Percentiles rank a stretch among this genome's conserved stretches.
These are phyloP conservation scores for Tolypocladium tropicale DNA, from an alignment of 2,329 filamentous ascomycete genomes.

Conservation along the genomic window DNA sequence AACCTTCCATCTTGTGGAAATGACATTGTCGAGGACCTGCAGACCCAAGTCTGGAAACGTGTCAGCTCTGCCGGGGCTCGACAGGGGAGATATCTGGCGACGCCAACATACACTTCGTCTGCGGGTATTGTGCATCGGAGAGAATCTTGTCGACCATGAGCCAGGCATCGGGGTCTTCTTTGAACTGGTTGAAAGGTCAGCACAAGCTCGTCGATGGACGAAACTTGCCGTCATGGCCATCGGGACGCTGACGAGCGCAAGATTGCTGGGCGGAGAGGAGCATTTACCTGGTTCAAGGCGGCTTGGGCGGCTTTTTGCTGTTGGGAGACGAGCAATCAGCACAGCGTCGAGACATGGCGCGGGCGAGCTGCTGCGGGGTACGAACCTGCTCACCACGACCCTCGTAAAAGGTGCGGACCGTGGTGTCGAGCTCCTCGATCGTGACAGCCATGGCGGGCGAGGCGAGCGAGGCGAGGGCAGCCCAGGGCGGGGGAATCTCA, in stretches of 20 bases:
- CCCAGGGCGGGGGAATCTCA: conserved; percentile 14
- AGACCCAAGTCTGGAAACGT: conserved; percentile 65
- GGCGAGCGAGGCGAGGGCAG: conserved; percentile 21
- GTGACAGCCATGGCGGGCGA: conserved; percentile 50
- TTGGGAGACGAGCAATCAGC: conserved; percentile 22
- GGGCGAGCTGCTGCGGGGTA: conserved; percentile 8
- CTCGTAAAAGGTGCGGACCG: conserved; percentile 95
- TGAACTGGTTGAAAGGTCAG: conserved; percentile 56
- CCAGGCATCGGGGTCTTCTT: conserved; percentile 98
- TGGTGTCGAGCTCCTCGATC: conserved; percentile 92
- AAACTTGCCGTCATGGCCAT: not conserved
- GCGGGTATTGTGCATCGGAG: conserved; percentile 81
- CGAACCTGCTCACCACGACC: conserved; percentile 85
- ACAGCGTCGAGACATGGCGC: conserved; percentile 16
- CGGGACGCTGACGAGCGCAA: not conserved
- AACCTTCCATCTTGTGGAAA: conserved; percentile 98
- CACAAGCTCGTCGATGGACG: not conserved
- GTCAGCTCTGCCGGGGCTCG: conserved; percentile 5
- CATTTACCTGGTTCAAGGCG: conserved; percentile 77
- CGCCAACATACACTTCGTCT: conserved; percentile 77
- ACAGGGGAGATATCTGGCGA: conserved; percentile 2
- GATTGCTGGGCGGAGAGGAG: conserved; percentile 2
- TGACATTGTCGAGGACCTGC: conserved; percentile 95
- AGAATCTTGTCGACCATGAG: conserved; percentile 95
- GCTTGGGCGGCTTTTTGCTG: conserved; percentile 96